Evolutionary conservation across 139 green algal genomes (phyloP), one percentile per base, ranked within the genome.

Genomic region (Auxenochlorella pyrenoidosa): DNA sequence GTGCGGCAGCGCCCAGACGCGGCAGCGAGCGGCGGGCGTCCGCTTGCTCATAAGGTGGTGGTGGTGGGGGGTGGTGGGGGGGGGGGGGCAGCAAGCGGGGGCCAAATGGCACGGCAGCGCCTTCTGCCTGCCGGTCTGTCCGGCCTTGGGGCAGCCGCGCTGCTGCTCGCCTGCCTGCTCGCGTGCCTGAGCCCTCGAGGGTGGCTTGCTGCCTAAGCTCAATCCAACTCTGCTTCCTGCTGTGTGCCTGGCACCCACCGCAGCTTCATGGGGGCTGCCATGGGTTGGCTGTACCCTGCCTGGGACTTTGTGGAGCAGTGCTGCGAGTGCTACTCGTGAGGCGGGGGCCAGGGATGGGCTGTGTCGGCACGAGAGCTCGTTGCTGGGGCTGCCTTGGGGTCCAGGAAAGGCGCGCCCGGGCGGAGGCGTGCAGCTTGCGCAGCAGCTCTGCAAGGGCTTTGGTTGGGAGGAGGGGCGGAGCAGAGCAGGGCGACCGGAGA

Each of bases 191-290:
- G n/a, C n/a, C n/a, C n/a, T n/a, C n/a, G n/a, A 54, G 47, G 47
- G 47, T 54, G 47, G 47, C 47, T 10, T 10, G 47, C 47, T 54
- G 47, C 47, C 47, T 54, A 6, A 54, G 8, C 59, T 68, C 12
- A 6, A 32, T 68, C 59, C 21, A 68, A 24, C 26, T 40, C 28
- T 40, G 5, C 30, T 40, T 13, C 72, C 44, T 34, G 43, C 44
- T 19, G 12, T 10, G 18, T 81, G 73, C 73, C 73, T 26, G 38
- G 21, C 47, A 63, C 30, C 43, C 24, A 0, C n/a, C 19, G 79
- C 79, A 84, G 89, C 16, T 96, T 96, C 90, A 94, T 94, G 86
- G 94, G 94, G 0, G 93, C 88, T 1, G 92, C 89, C 24, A 75
- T 92, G 22, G 92, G 94, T 44, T 87, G 77, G 36, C 43, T 51